These are phyloP conservation scores for Castanea sativa DNA, from an alignment of 306 rosid genomes.

Conservation along the genomic window DNA sequence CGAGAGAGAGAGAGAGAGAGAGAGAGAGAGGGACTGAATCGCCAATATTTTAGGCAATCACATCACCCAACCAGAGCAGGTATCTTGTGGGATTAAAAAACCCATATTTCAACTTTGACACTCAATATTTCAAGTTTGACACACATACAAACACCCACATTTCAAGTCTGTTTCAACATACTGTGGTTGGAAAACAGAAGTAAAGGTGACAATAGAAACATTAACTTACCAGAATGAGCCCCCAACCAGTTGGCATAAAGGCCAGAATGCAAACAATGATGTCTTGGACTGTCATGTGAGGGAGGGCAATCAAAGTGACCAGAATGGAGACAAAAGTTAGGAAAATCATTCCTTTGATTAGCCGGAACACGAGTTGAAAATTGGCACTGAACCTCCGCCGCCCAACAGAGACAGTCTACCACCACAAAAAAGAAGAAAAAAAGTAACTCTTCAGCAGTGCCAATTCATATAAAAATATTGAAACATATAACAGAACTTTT, in stretches of 20 bases:
- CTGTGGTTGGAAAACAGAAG: neutral
- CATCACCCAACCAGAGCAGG: neutral
- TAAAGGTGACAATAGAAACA: neutral
- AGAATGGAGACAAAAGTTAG: constrained; percentile 79
- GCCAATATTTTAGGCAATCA: neutral
- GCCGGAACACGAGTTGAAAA: constrained; percentile 87
- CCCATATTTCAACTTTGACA: neutral
- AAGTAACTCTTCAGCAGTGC: neutral
- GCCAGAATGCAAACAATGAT: constrained; percentile 95
- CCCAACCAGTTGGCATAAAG: constrained; percentile 99
- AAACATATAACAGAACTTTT: neutral
- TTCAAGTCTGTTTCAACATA: neutral
- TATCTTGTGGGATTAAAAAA: neutral
- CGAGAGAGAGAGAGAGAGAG: neutral
- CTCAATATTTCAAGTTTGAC: neutral
- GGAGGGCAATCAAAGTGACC: constrained; percentile 75
- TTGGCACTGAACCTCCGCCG: constrained; percentile 86
- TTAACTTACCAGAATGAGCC: constrained; percentile 75
- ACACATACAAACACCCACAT: neutral
- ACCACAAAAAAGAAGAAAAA: neutral
- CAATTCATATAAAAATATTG: neutral
- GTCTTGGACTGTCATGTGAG: constrained; percentile 84
- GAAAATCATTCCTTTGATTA: constrained; percentile 88
- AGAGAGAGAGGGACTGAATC: neutral
- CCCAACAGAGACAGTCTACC: constrained; percentile 84